phyloP scores from a whole-genome alignment of 768 basidiomycete species.

The Cyclocybe cylindracea region DNA sequence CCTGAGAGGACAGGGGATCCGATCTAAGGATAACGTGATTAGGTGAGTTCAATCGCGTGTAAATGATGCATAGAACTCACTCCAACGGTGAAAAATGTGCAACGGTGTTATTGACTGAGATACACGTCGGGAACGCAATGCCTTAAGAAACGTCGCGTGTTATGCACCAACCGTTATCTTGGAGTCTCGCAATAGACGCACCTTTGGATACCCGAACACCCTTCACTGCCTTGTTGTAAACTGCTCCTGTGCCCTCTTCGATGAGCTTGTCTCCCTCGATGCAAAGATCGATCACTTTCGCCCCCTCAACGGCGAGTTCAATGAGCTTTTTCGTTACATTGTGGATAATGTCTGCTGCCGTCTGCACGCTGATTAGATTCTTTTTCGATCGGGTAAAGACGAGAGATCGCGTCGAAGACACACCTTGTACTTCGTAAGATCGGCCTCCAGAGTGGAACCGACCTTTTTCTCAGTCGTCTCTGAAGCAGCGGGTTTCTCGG shows the following conservation, averaged over 20 bases:
- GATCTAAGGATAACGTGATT: constrained; percentile 47
- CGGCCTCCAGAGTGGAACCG: constrained; percentile 62
- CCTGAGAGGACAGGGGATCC: constrained; percentile 68
- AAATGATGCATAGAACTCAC: constrained; percentile 50
- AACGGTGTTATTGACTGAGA: constrained; percentile 95
- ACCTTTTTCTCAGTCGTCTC: constrained; percentile 49
- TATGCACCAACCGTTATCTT: neutral
- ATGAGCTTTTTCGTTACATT: constrained; percentile 85
- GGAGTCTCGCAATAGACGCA: constrained; percentile 31
- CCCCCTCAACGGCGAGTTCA: constrained; percentile 74
- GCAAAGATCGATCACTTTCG: constrained; percentile 88
- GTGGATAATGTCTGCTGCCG: constrained; percentile 90
- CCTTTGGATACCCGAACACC: constrained; percentile 89
- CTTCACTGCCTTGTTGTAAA: constrained; percentile 91
- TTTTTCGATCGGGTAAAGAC: constrained; percentile 13
- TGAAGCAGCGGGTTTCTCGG: constrained; percentile 44
- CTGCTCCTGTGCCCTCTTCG: constrained; percentile 78
- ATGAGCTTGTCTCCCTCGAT: constrained; percentile 92
- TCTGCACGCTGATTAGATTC: constrained; percentile 44
- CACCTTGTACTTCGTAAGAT: constrained; percentile 90
- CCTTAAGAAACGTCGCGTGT: constrained; percentile 43
- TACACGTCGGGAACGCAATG: constrained; percentile 90
- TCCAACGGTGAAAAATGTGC: constrained; percentile 96
- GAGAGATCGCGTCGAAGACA: constrained; percentile 15
- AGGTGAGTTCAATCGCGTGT: neutral